A percentile compares a stretch with the other conserved stretches of the same genome.
These are phyloP conservation scores for Ettlia oleoabundans DNA, from an alignment of 139 green algal species.

Conservation along the genomic window DNA sequence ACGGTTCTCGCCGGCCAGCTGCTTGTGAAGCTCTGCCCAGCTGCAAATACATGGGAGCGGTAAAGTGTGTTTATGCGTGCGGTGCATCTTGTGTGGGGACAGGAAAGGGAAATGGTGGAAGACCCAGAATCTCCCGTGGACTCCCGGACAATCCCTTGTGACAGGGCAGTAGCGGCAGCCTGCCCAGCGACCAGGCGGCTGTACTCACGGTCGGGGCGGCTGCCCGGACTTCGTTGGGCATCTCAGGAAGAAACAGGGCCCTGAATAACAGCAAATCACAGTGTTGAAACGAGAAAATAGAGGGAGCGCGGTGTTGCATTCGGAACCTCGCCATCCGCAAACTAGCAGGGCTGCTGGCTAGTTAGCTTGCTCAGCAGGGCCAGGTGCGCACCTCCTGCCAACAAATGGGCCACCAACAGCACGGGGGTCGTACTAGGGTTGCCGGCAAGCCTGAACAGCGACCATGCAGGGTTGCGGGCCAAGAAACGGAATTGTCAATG, in stretches of 20 bases:
- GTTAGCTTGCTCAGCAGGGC: not conserved
- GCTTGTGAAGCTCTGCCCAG: conserved; percentile 7
- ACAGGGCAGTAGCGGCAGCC: not conserved
- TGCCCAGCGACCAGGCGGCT: too few relatives aligned
- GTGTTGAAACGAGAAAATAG: not conserved
- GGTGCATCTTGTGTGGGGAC: too few relatives aligned
- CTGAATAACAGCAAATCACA: not conserved
- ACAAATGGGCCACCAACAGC: conserved; percentile 31
- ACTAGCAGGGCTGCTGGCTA: not conserved
- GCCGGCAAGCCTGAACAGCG: conserved; percentile 16
- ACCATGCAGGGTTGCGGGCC: not conserved
- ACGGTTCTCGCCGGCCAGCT: conserved; percentile 6
- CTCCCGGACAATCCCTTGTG: too few relatives aligned
- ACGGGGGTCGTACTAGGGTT: not conserved
- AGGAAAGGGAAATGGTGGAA: too few relatives aligned
- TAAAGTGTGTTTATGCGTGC: not conserved
- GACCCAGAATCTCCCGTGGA: too few relatives aligned
- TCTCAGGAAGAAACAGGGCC: conserved; percentile 23
- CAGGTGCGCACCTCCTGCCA: conserved; percentile 28
- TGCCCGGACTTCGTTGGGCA: not conserved
- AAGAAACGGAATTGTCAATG: too few relatives aligned
- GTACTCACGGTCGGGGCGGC: conserved; percentile 1
- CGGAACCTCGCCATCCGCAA: not conserved
- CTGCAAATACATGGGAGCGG: not conserved
- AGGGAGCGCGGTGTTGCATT: not conserved